Evolutionary conservation across 2,329 filamentous ascomycete species (phyloP), one percentile per base, ranked within the genome.

Genomic region (Berkeleyomyces basicola): DNA sequence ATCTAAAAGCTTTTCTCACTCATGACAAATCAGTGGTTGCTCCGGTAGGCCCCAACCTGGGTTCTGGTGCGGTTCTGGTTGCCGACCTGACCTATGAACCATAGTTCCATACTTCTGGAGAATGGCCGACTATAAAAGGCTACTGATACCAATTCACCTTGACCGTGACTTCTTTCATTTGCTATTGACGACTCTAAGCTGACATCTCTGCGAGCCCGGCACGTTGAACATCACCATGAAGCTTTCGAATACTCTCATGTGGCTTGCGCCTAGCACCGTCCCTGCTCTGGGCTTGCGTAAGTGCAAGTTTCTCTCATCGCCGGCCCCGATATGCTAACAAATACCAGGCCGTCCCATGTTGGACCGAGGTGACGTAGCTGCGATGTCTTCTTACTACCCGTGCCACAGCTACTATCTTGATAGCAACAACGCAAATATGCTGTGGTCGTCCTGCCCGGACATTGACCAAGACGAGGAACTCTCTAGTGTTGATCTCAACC

Each of bases 381-480:
- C 51, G 3, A 33, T 42, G 16, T 49, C 44, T n/a, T 47, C 31
- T 37, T 37, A 59, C 40, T 59, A 59, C 7, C 59, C 59, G 10
- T 61, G 59, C 39, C 39, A 40, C 9, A n/a, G 47, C 36, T 62
- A 42, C 31, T 39, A 58, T 36, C 36, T 62, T n/a, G 51, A 58
- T 7, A 53, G 36, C 4, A 33, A 31, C 36, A 58, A 40, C 10
- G 11, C 42, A n/a, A 33, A 44, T 33, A 7, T 58, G 7, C 42
- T 62, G 4, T 62, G 36, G n/a, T 33, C 61, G 7, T 47, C 33
- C 2, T 63, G 43, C 42, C 61, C 57, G 11, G 61, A 63, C 33
- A 60, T 39, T 11, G 39, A 60, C 23, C 5, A 59, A 10, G 59
- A 53, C 14, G 53, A 59, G n/a, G n/a, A 42, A 7, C 9, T 51